Conservation (phyloP, 129 eudicot genomes). For the Smallanthus sonchifolius region DNA sequence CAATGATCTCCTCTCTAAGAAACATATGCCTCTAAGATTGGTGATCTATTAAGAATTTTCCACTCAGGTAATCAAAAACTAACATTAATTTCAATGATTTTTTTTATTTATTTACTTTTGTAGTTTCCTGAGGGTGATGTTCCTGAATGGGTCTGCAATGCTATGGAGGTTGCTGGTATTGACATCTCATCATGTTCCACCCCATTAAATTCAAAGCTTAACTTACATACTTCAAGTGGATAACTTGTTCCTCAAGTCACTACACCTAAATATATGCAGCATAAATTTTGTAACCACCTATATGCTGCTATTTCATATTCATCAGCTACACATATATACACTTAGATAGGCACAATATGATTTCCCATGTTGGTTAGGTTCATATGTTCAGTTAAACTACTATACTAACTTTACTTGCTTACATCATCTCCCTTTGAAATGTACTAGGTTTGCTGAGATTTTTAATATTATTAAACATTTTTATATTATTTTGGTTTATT, state of each 20-base stretch:
- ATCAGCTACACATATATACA: neutral
- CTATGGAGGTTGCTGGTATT: constrained; percentile 97
- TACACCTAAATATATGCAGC: constrained; percentile 23
- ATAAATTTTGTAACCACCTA: constrained; percentile 58
- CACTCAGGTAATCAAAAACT: no score
- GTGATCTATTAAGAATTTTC: no score
- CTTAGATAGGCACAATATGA: neutral
- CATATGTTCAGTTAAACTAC: neutral
- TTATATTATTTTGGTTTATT: neutral
- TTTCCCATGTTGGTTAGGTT: neutral
- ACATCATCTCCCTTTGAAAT: neutral
- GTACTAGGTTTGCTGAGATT: neutral
- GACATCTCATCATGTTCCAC: constrained; percentile 78
- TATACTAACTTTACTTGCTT: neutral
- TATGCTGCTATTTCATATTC: constrained; percentile 24
- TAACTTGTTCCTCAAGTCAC: neutral
- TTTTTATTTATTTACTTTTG: constrained; percentile 5
- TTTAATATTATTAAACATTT: neutral
- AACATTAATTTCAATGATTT: neutral
- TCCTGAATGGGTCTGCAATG: constrained; percentile 96
- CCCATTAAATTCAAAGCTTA: constrained; percentile 23
- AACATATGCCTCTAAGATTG: no score
- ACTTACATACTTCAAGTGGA: neutral
- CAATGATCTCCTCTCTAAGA: no score
- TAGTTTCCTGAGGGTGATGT: constrained; percentile 89